Evolutionary conservation across 202 grass and related monocot species (phyloP), one percentile per base, ranked within the genome.

Genomic region (Brachypodium distachyon): DNA sequence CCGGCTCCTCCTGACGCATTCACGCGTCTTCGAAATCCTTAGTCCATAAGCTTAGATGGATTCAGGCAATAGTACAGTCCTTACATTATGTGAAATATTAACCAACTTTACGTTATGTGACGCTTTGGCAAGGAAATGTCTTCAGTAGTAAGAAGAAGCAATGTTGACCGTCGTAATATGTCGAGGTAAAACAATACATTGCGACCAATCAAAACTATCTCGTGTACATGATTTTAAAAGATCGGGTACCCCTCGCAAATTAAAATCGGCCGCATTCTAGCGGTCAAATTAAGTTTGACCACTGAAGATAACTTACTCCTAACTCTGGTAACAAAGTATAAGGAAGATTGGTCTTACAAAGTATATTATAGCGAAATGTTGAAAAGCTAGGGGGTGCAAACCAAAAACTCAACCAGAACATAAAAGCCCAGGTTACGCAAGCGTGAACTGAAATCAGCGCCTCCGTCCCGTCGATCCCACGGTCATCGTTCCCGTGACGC

Each of bases 401-500:
- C 17, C 17, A 36, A 61, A 9, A 14, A 5, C 1, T 28, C 58
- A 17, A 7, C 1, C 7, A 16, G 17, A 44, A 4, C 7, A 33
- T 11, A 50, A 52, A 68, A 10, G 2, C 36, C 4, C 23, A 44
- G 12, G 70, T 55, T 22, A 46, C 49, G 68, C 16, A 11, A 51
- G 60, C 59, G 68, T 32, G 78, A 51, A 18, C 68, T 61, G 68
- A 61, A 21, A 69, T 68, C 37, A 48, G 6, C 66, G 65, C 51
- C 66, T 12, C 23, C 66, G 65, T 59, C 66, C 9, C 23, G 52
- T 32, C 16, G 1, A 88, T 88, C 76, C 47, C 49, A 65, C 81
- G 86, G 62, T 44, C 28, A 32, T 44, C 28, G 25, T 0, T 28
- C 52, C 69, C n/a, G n/a, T n/a, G n/a, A 19, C 22, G 4, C 25